These are phyloP conservation scores for Fusarium goolgardi DNA, from an alignment of 2,329 filamentous ascomycete species.

Conservation along the genomic window DNA sequence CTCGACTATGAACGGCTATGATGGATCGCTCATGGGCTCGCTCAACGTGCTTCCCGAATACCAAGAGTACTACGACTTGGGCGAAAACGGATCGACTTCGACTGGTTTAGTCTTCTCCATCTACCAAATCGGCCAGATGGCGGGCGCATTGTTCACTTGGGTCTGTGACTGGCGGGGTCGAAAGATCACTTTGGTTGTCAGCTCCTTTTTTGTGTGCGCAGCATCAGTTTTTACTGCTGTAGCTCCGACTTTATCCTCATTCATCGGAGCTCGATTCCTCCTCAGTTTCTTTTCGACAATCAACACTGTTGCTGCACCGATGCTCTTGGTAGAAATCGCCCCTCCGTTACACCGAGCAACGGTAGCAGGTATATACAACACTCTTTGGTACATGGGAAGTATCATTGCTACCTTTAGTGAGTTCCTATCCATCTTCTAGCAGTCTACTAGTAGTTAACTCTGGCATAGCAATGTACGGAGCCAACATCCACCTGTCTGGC, in stretches of 20 bases:
- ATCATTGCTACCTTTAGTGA: conserved; percentile 24
- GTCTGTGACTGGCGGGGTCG: conserved; percentile 59
- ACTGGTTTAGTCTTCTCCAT: conserved; percentile 60
- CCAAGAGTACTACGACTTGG: conserved; percentile 7
- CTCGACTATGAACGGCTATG: conserved; percentile 59
- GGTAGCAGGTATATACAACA: conserved; percentile 65
- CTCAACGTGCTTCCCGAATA: conserved; percentile 54
- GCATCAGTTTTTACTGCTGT: conserved; percentile 15
- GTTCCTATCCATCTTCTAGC: background rate
- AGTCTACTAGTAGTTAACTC: background rate
- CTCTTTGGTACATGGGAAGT: conserved; percentile 56
- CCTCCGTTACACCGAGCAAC: conserved; percentile 69
- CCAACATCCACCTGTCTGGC: conserved; percentile 29
- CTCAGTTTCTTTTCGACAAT: conserved; percentile 19
- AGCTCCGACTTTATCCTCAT: conserved; percentile 7
- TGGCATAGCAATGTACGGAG: conserved; percentile 21
- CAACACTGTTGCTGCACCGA: conserved; percentile 61
- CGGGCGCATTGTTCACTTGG: conserved; percentile 57
- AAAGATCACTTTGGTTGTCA: conserved; percentile 57
- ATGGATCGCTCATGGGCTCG: conserved; percentile 57
- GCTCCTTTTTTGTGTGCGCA: conserved; percentile 54
- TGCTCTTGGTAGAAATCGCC: conserved; percentile 70
- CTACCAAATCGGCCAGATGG: conserved; percentile 58
- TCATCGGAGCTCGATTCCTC: conserved; percentile 13
- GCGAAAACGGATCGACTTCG: conserved; percentile 50